Percentiles rank a stretch among this genome's conserved stretches.
phyloP scores from a whole-genome alignment of 208 protist genomes.

The Leishmania aethiopica region DNA sequence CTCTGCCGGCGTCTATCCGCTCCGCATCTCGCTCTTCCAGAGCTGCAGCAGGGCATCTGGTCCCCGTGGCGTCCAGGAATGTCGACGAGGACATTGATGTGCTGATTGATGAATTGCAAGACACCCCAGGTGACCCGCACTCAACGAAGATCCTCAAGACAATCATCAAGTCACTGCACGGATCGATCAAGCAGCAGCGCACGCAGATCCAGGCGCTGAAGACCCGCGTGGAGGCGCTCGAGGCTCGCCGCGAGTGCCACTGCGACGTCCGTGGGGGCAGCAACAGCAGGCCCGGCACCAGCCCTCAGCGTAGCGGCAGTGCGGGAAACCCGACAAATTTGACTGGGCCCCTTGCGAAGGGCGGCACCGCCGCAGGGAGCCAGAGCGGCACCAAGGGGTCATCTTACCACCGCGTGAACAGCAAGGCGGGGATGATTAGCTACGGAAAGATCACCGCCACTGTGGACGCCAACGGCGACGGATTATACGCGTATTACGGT shows the following conservation, averaged over 20 bases:
- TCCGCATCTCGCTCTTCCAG: conserved; percentile 10
- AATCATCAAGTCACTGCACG: conserved; percentile 43
- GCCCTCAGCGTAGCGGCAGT: conserved; percentile 5
- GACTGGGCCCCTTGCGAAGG: neutral
- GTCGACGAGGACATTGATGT: conserved; percentile 29
- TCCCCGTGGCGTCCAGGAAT: conserved; percentile 15
- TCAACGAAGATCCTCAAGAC: conserved; percentile 32
- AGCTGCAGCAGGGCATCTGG: conserved; percentile 19
- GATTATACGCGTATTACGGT: neutral
- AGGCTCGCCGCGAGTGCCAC: conserved; percentile 51
- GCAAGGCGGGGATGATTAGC: conserved; percentile 2
- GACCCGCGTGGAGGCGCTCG: conserved; percentile 58
- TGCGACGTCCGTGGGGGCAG: conserved; percentile 12
- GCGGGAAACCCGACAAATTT: neutral
- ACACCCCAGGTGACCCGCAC: conserved; percentile 34
- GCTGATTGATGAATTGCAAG: conserved; percentile 32
- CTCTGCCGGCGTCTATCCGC: conserved; percentile 4
- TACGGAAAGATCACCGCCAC: neutral
- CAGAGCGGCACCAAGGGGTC: conserved; percentile 1
- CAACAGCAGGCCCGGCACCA: neutral
- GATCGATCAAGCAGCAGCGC: conserved; percentile 32
- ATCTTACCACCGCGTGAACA: neutral
- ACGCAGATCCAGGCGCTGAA: conserved; percentile 35
- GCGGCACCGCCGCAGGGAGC: neutral
- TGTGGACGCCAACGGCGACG: neutral